A percentile compares a stretch with the other conserved stretches of the same genome.
phyloP scores from a whole-genome alignment of 208 protist species.

The Crithidia mellificae region DNA sequence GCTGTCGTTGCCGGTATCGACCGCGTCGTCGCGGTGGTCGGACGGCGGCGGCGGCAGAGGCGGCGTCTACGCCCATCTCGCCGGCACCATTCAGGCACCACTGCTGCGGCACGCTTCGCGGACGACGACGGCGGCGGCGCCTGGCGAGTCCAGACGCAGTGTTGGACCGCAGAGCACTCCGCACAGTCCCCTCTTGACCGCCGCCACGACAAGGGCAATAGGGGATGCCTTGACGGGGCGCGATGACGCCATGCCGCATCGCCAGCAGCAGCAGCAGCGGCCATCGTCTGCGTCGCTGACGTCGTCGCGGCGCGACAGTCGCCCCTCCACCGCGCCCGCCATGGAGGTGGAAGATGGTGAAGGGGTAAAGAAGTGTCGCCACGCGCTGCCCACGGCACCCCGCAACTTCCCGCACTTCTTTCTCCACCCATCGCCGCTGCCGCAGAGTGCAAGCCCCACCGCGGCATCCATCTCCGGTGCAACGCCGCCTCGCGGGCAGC shows the following conservation, averaged over 20 bases:
- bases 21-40: neutral
- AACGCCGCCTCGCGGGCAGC: too few relatives aligned
- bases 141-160: too few relatives aligned
- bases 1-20: too few relatives aligned
- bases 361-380: neutral
- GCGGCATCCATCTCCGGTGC: too few relatives aligned
- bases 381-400: neutral
- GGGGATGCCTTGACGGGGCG: neutral
- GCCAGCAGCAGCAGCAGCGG: neutral
- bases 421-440: neutral
- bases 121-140: too few relatives aligned
- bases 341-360: neutral
- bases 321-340: too few relatives aligned
- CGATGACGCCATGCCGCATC: neutral
- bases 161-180: too few relatives aligned
- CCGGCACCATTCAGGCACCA: neutral
- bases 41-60: too few relatives aligned
- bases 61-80: conserved; percentile 10
- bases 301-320: neutral
- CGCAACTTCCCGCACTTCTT: neutral
- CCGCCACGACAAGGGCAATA: neutral
- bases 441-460: neutral
- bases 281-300: neutral
- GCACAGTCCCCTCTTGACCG: too few relatives aligned
- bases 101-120: neutral